These are phyloP conservation scores for Solanum arcanum DNA, from an alignment of 257 asterid species.

Conservation along the genomic window DNA sequence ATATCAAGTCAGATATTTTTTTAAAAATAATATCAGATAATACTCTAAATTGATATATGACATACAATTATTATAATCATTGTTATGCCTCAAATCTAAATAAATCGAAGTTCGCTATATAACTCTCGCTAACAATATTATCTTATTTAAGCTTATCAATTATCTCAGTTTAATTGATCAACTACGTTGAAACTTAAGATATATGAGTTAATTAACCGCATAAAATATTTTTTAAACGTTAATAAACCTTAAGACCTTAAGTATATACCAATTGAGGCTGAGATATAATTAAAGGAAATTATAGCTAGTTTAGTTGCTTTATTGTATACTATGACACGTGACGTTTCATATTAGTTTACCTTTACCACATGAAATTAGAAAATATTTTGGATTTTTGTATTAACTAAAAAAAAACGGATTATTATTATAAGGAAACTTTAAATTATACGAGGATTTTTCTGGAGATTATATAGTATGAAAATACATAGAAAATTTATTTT, in stretches of 20 bases:
- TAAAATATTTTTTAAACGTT: no score
- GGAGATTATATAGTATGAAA: no score
- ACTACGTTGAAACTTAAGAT: neutral
- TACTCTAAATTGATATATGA: neutral
- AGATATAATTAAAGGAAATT: neutral
- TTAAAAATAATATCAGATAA: neutral
- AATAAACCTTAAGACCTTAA: neutral
- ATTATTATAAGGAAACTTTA: no score
- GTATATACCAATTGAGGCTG: neutral
- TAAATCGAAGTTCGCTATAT: neutral
- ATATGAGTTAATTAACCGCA: neutral
- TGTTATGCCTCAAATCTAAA: neutral
- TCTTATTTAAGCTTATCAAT: neutral
- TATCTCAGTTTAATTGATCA: neutral
- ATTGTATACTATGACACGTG: neutral
- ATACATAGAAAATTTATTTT: no score
- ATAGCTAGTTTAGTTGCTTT: neutral
- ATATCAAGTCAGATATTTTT: no score
- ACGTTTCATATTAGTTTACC: neutral
- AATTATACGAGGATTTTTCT: no score
- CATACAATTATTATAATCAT: neutral
- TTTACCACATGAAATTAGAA: neutral
- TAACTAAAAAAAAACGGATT: no score
- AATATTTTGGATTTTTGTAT: neutral
- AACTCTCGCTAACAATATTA: neutral